phyloP scores from a whole-genome alignment of 495 filamentous ascomycete genomes.

The Zalerion maritima region DNA sequence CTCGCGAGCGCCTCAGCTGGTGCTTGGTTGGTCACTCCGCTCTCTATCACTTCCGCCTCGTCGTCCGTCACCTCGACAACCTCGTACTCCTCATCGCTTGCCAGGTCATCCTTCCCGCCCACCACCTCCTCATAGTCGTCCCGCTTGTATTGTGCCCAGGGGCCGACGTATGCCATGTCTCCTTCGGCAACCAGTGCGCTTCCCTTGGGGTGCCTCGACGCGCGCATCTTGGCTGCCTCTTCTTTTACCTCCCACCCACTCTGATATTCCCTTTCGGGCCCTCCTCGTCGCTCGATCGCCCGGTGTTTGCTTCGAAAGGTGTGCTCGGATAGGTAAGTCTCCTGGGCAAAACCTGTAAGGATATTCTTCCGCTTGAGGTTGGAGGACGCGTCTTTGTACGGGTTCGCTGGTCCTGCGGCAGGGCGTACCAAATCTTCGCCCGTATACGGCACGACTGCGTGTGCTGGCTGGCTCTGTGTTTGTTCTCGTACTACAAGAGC shows the following conservation, averaged over 20 bases:
- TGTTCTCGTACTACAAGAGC: constrained; percentile 37
- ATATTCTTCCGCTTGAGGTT: constrained; percentile 73
- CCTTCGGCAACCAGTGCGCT: constrained; percentile 73
- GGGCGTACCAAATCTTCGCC: constrained; percentile 51
- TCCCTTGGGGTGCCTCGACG: constrained; percentile 69
- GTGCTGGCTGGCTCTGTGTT: constrained; percentile 32
- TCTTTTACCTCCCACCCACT: constrained; percentile 42
- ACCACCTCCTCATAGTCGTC: constrained; percentile 44
- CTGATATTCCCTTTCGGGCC: constrained; percentile 25
- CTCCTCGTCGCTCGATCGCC: constrained; percentile 46
- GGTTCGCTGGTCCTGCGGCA: constrained; percentile 59
- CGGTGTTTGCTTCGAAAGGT: constrained; percentile 74
- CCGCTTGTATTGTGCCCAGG: constrained; percentile 75
- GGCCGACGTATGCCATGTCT: constrained; percentile 73
- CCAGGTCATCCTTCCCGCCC: constrained; percentile 43
- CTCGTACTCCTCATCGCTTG: constrained; percentile 69
- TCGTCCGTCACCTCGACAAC: constrained; percentile 42
- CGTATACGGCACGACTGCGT: constrained; percentile 51
- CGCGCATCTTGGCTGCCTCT: constrained; percentile 44
- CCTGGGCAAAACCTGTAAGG: constrained; percentile 76
- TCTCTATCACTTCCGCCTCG: constrained; percentile 39
- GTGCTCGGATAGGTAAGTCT: constrained; percentile 76
- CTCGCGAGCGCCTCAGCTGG: constrained; percentile 41
- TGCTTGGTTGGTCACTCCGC: constrained; percentile 35
- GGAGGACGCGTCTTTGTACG: constrained; percentile 51